Evolutionary conservation across 2,329 filamentous ascomycete species (phyloP), one percentile per base, ranked within the genome.

Genomic region (Didymella segeticola): DNA sequence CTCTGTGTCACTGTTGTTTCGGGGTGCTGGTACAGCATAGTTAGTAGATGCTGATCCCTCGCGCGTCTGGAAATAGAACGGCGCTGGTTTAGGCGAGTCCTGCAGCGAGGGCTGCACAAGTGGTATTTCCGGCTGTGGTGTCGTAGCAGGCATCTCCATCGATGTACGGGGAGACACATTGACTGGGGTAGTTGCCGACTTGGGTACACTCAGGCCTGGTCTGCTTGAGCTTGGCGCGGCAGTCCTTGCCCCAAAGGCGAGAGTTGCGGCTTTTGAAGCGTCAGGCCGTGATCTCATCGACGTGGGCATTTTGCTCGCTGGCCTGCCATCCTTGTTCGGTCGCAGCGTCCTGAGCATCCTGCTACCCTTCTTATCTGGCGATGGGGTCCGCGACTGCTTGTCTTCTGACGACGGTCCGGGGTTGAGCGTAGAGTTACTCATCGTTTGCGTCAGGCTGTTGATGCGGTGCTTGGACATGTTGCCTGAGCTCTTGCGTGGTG

Each of bases 261-360:
- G 78, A 3, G 84, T 84, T 2, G 86, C 86, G 3, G 86, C 86
- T 63, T 83, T 85, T 15, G 85, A 83, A 17, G 85, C 84, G 53
- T 83, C 82, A 30, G 81, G 80, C 30, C 76, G 69, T 26, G 78
- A 76, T 41, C 73, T 78, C 46, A 79, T 67, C 17, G 75, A 78
- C 17, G 69, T 73, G 2, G 75, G 68, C 65, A 83, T 78, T 56
- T 75, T 77, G 38, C 79, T 76, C 48, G 80, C 79, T 20, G 74
- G 66, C 47, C 77, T 80, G 38, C 73, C 67, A 36, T 82, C 78
- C 43, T 74, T 77, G 5, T 69, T 71, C 14, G 77, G 75, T 48
- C 83, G 76, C 53, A 86, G 60, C 9, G 83, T 85, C 43, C 79
- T 82, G 54, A 85, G 69, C 82, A 87, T 83, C 10, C 77, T 75